Evolutionary conservation across 1,284 basidiomycete species (phyloP), one percentile per base, ranked within the genome.

Genomic region (Leccinum pachyderme): DNA sequence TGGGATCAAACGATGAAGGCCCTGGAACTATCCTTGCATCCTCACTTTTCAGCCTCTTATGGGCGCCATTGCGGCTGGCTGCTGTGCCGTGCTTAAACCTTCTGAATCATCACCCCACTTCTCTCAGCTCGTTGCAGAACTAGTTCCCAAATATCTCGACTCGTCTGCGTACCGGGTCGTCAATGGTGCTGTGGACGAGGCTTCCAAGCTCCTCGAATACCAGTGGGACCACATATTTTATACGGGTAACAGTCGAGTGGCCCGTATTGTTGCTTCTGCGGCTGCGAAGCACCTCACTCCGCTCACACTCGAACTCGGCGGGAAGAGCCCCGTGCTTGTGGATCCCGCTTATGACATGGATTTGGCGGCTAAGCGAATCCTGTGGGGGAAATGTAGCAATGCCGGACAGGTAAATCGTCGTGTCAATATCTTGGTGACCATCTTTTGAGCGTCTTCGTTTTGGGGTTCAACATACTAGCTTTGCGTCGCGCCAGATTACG

Each of bases 91-190:
- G 22, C 51, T 87, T 62, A 86, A 87, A 73, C 81, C 81, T 0
- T 87, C 85, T 7, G 87, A 90, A 25, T 73, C 81, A 18, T 71
- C 77, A 0, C 77, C 82, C 6, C 70, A 79, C 27, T 72, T 74
- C 33, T 76, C 83, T 3, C 73, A 78, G 37, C 72, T 87, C 32
- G 64, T 89, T 11, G 76, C 80, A 0, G 74, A 79, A 29, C 76
- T 89, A 18, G 61, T 86, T 53, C 81, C 83, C 13, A 77, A 78
- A 62, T 89, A 90, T 64, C 80, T 90, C 50, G 86, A 89, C 66
- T 67, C 76, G 2, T 61, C 64, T 18, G 69, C 73, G 11, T 81
- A 75, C 55, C 65, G 59, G 0, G 72, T 88, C 53, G 78, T 89
- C 44, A 80, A 83, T 56, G 88, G 87, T 18, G 81, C 67, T 6